Conservation (phyloP, 805 yeast genomes). For the Zygosaccharomyces bisporus region DNA sequence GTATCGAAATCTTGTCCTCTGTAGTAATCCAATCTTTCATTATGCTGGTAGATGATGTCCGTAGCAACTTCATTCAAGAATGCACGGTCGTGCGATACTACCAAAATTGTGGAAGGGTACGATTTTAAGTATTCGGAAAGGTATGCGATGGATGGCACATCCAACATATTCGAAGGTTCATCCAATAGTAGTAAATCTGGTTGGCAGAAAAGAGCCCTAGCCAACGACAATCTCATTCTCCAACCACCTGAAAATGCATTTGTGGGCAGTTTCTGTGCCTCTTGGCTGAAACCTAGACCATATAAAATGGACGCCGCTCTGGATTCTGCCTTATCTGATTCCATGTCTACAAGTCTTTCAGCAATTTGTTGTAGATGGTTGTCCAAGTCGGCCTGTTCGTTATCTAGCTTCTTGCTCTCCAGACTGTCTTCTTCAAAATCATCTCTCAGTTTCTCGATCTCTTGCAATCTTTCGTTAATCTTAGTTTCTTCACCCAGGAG, state of each 20-base stretch:
- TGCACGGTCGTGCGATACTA: conserved; percentile 97
- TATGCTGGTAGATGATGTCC: conserved; percentile 95
- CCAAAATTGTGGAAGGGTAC: conserved; percentile 88
- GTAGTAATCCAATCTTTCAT: conserved; percentile 94
- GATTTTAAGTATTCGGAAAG: conserved; percentile 85
- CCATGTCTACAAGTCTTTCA: conserved; percentile 86
- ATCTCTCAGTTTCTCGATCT: conserved; percentile 62
- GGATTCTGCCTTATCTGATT: conserved; percentile 95
- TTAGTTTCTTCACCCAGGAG: conserved; percentile 71
- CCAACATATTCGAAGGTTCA: conserved; percentile 99
- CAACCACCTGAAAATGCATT: conserved; percentile 98
- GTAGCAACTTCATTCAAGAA: conserved; percentile 97
- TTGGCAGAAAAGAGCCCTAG: conserved; percentile 95
- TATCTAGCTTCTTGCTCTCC: conserved; percentile 75
- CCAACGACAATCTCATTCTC: conserved; percentile 99
- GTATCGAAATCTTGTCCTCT: conserved; percentile 90
- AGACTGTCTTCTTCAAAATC: conserved; percentile 74
- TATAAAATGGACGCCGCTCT: conserved; percentile 90
- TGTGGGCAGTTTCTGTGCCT: conserved; percentile 77
- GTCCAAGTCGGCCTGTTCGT: conserved; percentile 85
- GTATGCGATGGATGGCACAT: conserved; percentile 96
- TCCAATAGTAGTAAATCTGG: conserved; percentile 91
- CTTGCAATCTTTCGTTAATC: conserved; percentile 68
- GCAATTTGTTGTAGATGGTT: conserved; percentile 71
- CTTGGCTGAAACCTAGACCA: conserved; percentile 91